These are phyloP conservation scores for Mycena amicta DNA, from an alignment of 768 basidiomycete species.

Conservation along the genomic window DNA sequence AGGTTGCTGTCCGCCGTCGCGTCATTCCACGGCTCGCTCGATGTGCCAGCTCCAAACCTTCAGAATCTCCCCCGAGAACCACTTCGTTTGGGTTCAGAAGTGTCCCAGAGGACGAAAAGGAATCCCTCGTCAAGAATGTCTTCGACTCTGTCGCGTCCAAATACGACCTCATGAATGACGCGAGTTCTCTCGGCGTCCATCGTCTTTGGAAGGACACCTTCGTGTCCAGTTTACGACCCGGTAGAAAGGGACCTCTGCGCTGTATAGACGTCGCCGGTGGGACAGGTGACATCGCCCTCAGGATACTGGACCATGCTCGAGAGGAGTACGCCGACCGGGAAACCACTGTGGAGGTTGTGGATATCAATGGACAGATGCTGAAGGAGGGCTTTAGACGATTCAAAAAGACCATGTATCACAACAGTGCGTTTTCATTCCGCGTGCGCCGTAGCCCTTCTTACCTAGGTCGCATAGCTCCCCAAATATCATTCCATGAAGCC, in stretches of 20 bases:
- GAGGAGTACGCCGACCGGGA: slow-evolving; percentile 90
- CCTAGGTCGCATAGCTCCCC: slow-evolving; percentile 63
- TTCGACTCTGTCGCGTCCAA: slow-evolving; percentile 94
- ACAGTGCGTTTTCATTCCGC: slow-evolving; percentile 64
- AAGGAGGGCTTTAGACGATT: slow-evolving; percentile 88
- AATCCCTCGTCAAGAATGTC: slow-evolving; percentile 86
- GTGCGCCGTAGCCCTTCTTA: not conserved
- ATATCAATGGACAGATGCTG: slow-evolving; percentile 96
- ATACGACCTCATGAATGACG: slow-evolving; percentile 99
- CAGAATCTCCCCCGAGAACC: slow-evolving; percentile 39
- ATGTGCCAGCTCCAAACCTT: slow-evolving; percentile 26
- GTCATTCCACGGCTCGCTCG: slow-evolving; percentile 27
- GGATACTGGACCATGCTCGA: slow-evolving; percentile 88
- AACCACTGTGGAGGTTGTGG: slow-evolving; percentile 85
- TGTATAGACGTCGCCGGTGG: slow-evolving; percentile 98
- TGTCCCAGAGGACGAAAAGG: slow-evolving; percentile 85
- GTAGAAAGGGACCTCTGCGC: slow-evolving; percentile 68
- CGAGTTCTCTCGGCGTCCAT: slow-evolving; percentile 95
- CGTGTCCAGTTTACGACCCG: slow-evolving; percentile 74
- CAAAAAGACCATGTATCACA: slow-evolving; percentile 98
- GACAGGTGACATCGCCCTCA: slow-evolving; percentile 94
- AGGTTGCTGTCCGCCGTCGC: slow-evolving; percentile 19
- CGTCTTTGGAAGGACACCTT: slow-evolving; percentile 96
- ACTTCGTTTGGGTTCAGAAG: slow-evolving; percentile 94
- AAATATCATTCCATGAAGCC: slow-evolving; percentile 89